Evolutionary conservation across 2,329 filamentous ascomycete species (phyloP).

Genomic region (Acrodontium crateriforme): DNA sequence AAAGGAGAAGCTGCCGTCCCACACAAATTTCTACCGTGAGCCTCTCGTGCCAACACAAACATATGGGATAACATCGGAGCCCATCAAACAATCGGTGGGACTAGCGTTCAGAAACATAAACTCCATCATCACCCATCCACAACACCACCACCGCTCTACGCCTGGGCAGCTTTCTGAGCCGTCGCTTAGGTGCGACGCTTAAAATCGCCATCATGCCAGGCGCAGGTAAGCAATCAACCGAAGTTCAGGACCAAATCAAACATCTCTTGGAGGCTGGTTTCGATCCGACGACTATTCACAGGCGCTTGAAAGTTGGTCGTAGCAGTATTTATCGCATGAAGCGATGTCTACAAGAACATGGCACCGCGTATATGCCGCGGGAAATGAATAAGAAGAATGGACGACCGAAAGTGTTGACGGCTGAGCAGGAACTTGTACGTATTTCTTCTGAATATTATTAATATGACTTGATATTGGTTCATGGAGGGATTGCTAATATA

Average conservation of each 20-base stretch:
- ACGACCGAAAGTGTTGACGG: constrained; percentile 18
- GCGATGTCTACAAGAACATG: constrained; percentile 19
- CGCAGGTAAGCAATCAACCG: constrained; percentile 16
- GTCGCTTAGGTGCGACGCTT: no score
- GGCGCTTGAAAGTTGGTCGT: constrained; percentile 19
- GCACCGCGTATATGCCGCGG: constrained; percentile 19
- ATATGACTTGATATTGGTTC: not conserved
- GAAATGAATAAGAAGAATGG: constrained; percentile 24
- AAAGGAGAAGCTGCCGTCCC: no score
- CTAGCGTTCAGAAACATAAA: no score
- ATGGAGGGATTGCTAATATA: not conserved
- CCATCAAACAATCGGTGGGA: no score
- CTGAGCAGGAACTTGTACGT: constrained; percentile 20
- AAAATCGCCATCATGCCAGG: constrained; percentile 17
- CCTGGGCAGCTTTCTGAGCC: no score
- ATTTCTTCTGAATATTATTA: constrained; percentile 1
- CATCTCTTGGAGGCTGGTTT: constrained; percentile 21
- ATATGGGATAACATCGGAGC: no score
- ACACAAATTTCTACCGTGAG: no score
- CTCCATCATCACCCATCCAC: no score
- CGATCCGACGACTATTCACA: constrained; percentile 21
- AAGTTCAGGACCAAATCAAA: constrained; percentile 19
- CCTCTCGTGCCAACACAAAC: no score
- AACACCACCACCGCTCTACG: no score
- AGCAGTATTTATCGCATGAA: constrained; percentile 23